Evolutionary conservation across 768 basidiomycete species (phyloP).

Genomic region (Trametes cinnabarina): DNA sequence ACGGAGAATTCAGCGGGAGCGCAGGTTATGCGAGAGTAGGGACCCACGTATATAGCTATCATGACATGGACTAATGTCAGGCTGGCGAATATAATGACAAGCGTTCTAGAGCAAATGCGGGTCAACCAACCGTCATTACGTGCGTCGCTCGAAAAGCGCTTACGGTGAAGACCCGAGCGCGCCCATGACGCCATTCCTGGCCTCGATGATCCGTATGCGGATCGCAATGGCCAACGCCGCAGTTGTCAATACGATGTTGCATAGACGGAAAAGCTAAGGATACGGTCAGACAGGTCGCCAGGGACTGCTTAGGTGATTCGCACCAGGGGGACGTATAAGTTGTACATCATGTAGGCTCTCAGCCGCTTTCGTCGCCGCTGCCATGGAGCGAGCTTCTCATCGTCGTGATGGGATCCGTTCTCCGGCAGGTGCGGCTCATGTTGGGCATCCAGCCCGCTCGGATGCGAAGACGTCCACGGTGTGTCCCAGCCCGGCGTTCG

Average conservation of each 20-base stretch:
- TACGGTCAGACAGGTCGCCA: constrained; percentile 14
- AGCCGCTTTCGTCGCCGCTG: constrained; percentile 45
- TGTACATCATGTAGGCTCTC: constrained; percentile 67
- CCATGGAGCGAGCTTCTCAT: constrained; percentile 27
- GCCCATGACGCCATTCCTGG: constrained; percentile 51
- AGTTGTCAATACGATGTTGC: constrained; percentile 81
- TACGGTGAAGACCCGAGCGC: constrained; percentile 82
- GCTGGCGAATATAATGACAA: constrained; percentile 85
- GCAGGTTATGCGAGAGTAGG: constrained; percentile 4
- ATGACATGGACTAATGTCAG: constrained; percentile 83
- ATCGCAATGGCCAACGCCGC: constrained; percentile 79
- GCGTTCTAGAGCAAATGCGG: constrained; percentile 44
- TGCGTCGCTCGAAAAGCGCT: constrained; percentile 28
- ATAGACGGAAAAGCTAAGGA: constrained; percentile 73
- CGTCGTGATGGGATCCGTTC: constrained; percentile 15
- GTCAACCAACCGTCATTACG: neutral
- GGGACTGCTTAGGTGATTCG: constrained; percentile 21
- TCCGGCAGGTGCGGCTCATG: neutral
- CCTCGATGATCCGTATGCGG: constrained; percentile 63
- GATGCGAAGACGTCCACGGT: constrained; percentile 57
- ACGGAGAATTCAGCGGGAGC: constrained; percentile 23
- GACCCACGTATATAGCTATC: constrained; percentile 76
- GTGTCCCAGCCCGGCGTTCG: constrained; percentile 65
- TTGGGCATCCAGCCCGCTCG: constrained; percentile 4
- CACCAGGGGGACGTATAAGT: constrained; percentile 79